Base-by-base conservation (phyloP, 2,329 filamentous ascomycete species). In the Fusarium transvaalense region DNA sequence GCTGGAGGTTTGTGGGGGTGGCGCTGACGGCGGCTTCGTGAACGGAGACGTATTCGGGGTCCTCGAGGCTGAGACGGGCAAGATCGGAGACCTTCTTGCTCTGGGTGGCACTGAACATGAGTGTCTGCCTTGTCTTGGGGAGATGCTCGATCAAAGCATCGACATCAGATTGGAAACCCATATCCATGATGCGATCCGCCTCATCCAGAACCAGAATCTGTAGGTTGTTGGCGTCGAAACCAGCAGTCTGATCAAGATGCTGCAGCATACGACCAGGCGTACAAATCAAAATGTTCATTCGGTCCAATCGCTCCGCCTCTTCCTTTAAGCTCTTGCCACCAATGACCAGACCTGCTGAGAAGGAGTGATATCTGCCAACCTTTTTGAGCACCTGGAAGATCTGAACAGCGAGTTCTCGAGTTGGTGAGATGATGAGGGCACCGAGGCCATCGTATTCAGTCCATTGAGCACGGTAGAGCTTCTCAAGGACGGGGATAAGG, bases 211-310 rank as follows among this genome's bases (percentile, higher is more conserved):
- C 94, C 51, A 99, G 83, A 78, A 99, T 92, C 81, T 97, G 93
- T 68, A 99, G 79, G 77, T 97, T 96, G 77, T 96, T 91, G 67
- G 95, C 92, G 69, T 95, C 93, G 76, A 99, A 92, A 19, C 91
- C 89, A 1, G 93, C 92, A 0, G 95, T 98, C 82, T 97, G 94
- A 75, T 97, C 95, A 75, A 99, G 84, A 79, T 99, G 96, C 80
- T 99, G 96, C 72, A 98, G 82, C 86, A 99, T 97, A 35, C 96
- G 89, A 3, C 96, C 96, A 0, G 96, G 96, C 2, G 96, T 99
- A 75, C 94, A 97, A 12, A 99, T 93, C 27, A 99, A 82, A 47
- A 99, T 98, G 77, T 98, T 99, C 95, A 99, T 98, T 68, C 93
- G 88, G 5, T 89, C 88, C 63, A 99, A 78, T 34, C 94, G 87